Evolutionary conservation across 768 basidiomycete species (phyloP).

Genomic region (Pleurotus eryngii): DNA sequence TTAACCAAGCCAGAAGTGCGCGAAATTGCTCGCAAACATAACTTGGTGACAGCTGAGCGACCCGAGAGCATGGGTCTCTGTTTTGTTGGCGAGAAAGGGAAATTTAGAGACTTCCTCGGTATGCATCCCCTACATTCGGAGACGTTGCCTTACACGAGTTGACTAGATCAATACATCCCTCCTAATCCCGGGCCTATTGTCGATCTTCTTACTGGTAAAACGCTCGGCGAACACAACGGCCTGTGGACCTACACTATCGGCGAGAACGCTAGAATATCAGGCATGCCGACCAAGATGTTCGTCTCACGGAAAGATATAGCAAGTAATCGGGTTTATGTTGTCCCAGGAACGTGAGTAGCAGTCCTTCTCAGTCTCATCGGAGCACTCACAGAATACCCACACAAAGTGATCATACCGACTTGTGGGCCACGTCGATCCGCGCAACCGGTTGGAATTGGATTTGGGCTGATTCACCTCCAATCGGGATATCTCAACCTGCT

Average conservation of each 20-base stretch:
- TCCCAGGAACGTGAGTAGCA: constrained; percentile 61
- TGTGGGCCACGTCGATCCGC: constrained; percentile 39
- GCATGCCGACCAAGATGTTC: constrained; percentile 61
- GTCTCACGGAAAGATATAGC: constrained; percentile 67
- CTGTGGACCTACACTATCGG: constrained; percentile 87
- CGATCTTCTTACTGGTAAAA: constrained; percentile 48
- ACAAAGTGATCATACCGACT: constrained; percentile 54
- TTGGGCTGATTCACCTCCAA: constrained; percentile 59
- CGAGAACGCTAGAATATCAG: constrained; percentile 66
- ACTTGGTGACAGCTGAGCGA: constrained; percentile 69
- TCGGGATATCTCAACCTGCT: constrained; percentile 30
- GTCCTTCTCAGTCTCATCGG: background rate
- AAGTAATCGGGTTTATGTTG: constrained; percentile 71
- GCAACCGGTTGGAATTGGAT: constrained; percentile 72
- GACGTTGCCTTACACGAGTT: background rate
- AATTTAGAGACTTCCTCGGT: constrained; percentile 76
- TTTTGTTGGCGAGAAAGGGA: constrained; percentile 81
- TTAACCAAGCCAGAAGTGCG: constrained; percentile 72
- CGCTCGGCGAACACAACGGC: constrained; percentile 63
- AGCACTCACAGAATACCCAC: too few relatives aligned
- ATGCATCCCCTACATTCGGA: constrained; percentile 15
- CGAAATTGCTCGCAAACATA: constrained; percentile 57
- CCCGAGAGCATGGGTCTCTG: constrained; percentile 93
- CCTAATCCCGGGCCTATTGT: constrained; percentile 70
- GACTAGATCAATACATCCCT: constrained; percentile 72